A percentile compares a stretch with the other conserved stretches of the same genome.
phyloP scores from a whole-genome alignment of 129 eudicot genomes.

The Flaveria ramosissima region DNA sequence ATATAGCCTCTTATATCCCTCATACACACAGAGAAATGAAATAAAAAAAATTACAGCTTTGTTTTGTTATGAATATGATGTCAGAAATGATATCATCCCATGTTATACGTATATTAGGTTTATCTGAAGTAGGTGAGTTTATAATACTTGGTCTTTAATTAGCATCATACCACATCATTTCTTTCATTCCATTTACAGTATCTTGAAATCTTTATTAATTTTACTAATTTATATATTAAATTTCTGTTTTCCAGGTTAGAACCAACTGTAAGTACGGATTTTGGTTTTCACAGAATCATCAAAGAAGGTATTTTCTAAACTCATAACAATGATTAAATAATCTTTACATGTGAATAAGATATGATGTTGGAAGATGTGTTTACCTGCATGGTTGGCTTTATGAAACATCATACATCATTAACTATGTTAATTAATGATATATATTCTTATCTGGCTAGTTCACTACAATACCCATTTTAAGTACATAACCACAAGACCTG shows the following conservation, averaged over 20 bases:
- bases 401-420: conserved; percentile 27
- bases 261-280: conserved; percentile 38
- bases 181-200: conserved; percentile 34
- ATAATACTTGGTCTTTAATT: conserved; percentile 36
- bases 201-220: conserved; percentile 26
- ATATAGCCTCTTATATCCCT: conserved; percentile 31
- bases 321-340: conserved; percentile 23
- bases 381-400: conserved; percentile 25
- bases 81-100: conserved; percentile 42
- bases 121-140: conserved; percentile 37
- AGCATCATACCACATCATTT: conserved; percentile 33
- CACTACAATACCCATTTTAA: not conserved
- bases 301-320: conserved; percentile 26
- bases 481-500: too few relatives aligned
- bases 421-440: not conserved
- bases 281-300: conserved; percentile 28
- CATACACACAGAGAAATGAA: not conserved
- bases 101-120: conserved; percentile 36
- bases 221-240: conserved; percentile 12
- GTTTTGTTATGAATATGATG: conserved; percentile 38
- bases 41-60: conserved; percentile 15
- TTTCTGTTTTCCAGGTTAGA: conserved; percentile 28
- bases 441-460: not conserved
- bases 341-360: conserved; percentile 35
- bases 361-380: conserved; percentile 18